These are phyloP conservation scores for Leishmania mexicana DNA, from an alignment of 208 protist genomes.

Conservation along the genomic window DNA sequence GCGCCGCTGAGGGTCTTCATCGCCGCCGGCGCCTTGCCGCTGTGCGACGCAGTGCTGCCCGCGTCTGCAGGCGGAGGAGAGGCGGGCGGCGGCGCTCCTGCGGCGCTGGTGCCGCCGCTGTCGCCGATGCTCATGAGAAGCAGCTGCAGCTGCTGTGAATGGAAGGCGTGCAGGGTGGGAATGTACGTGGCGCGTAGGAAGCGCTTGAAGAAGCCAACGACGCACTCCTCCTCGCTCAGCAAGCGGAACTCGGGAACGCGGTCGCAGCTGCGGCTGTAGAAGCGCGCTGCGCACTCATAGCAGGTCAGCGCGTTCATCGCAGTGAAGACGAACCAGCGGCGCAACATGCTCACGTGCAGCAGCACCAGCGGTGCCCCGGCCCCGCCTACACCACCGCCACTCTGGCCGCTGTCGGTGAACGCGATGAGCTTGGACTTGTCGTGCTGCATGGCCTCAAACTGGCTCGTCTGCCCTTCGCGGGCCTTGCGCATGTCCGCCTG, in stretches of 20 bases:
- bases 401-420: conserved; percentile 29
- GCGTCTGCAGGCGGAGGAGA: not conserved
- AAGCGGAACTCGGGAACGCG: conserved; percentile 47
- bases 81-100: not conserved
- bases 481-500: conserved; percentile 47
- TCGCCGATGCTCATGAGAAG: conserved; percentile 55
- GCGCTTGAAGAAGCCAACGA: conserved; percentile 67
- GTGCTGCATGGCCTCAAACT: conserved; percentile 47
- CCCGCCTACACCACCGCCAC: conserved; percentile 19
- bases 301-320: conserved; percentile 90
- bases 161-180: conserved; percentile 67
- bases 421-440: conserved; percentile 43
- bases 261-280: conserved; percentile 65
- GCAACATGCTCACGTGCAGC: conserved; percentile 57
- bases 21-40: conserved; percentile 8
- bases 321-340: conserved; percentile 83
- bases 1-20: conserved; percentile 23
- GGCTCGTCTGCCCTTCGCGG: conserved; percentile 50
- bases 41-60: not conserved
- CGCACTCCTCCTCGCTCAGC: conserved; percentile 49
- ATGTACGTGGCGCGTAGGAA: conserved; percentile 76
- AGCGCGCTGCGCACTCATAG: conserved; percentile 67
- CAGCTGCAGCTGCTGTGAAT: conserved; percentile 64
- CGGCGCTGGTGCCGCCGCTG: conserved; percentile 11
- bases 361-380: conserved; percentile 41